Evolutionary conservation across 257 asterid genomes (phyloP), one percentile per base, ranked within the genome.

Genomic region (Lycium barbarum): DNA sequence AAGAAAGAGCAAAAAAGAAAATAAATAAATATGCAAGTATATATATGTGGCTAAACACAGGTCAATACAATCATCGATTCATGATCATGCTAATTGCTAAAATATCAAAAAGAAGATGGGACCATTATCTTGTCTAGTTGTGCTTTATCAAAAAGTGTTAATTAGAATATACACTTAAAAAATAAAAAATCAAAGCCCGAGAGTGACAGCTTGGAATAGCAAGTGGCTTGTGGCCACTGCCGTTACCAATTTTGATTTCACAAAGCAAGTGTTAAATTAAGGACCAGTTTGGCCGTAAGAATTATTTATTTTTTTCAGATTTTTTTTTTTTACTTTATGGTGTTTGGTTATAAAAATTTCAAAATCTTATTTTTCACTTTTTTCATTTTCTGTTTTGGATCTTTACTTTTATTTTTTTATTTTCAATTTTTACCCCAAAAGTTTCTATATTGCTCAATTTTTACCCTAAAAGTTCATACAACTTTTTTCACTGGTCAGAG

Each of bases 1-100:
- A 35, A 33, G 2, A 38, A 58, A 65, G 18, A 9, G 70, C 33
- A 58, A 82, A 38, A n/a, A 51, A 43, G 33, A 0, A 1, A 11
- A 81, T 8, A 22, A 45, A 43, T 9, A 72, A 43, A n/a, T n/a
- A 3, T 51, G 55, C 10, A 8, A 54, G 82, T 66, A 57, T 33
- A 55, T 54, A 35, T 45, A 82, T 87, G 93, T 88, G 88, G 92
- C 84, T 72, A 62, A 76, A 54, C 85, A 88, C 49, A 74, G 81
- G 95, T 93, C 93, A 93, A 92, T 84, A 91, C 91, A 90, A 93
- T 93, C 93, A 93, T 90, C 92, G 74, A 89, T 86, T 88, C 89
- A 89, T 90, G 90, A 91, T 89, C 57, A 78, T 79, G 80, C 54
- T 58, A 70, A 43, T 22, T 79, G 80, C 54, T 58, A 70, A 43